Evolutionary conservation across 2,329 filamentous ascomycete species (phyloP).

Genomic region (Penicillium sp.): DNA sequence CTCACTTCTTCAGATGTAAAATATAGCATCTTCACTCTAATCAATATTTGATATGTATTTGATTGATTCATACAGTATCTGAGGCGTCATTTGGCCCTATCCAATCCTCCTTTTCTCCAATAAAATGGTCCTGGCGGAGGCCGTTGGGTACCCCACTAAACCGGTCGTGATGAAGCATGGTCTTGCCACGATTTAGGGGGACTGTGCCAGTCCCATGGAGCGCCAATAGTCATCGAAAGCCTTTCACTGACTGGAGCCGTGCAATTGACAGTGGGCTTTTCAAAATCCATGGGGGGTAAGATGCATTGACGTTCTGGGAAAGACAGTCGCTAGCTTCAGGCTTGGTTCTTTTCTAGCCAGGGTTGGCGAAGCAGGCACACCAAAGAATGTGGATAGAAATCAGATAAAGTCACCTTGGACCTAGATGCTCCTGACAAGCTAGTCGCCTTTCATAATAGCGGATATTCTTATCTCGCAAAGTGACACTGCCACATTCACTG

Average conservation of each 20-base stretch:
- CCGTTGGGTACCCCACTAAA: background rate
- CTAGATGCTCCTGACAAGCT: background rate
- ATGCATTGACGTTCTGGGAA: background rate
- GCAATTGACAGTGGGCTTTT: background rate
- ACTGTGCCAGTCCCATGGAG: background rate
- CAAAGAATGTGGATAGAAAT: background rate
- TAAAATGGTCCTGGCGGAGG: background rate
- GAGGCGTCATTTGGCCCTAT: background rate
- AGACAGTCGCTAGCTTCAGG: background rate
- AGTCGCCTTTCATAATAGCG: background rate
- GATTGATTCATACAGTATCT: background rate
- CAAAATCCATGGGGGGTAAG: background rate
- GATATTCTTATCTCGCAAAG: constrained; percentile 1
- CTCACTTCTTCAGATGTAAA: constrained; percentile 14
- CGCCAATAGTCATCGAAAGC: no score
- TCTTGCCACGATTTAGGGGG: background rate
- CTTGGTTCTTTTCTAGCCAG: background rate
- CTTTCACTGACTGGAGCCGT: no score
- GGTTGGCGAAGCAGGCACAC: background rate
- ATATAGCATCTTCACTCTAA: constrained; percentile 24
- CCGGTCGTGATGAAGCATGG: background rate
- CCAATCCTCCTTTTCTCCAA: background rate
- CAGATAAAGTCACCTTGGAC: no score
- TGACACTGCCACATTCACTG: constrained; percentile 21
- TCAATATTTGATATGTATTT: background rate